Conservation (phyloP, 495 filamentous ascomycete species). For the Oleoguttula mirabilis region DNA sequence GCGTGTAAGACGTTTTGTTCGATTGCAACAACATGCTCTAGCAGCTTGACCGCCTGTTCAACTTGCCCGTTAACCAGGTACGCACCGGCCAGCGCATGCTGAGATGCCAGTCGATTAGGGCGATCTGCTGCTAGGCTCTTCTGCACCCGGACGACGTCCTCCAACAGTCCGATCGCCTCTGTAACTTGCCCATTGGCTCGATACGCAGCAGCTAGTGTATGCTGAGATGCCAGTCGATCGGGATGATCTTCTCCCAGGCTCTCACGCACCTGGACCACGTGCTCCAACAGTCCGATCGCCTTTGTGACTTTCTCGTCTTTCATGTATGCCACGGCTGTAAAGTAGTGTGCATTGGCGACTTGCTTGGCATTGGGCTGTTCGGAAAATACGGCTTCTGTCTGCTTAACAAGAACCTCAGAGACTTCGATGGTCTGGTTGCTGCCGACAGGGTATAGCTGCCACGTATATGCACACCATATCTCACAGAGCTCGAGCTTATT, state of each 20-base stretch:
- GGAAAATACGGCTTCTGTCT: no score
- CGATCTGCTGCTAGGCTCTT: background rate
- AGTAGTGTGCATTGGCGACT: no score
- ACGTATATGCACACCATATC: no score
- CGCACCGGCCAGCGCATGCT: slow-evolving; percentile 21
- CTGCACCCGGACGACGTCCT: slow-evolving; percentile 7
- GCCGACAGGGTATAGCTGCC: no score
- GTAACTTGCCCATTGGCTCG: slow-evolving; percentile 6
- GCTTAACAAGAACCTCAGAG: no score
- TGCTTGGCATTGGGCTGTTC: no score
- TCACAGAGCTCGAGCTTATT: no score
- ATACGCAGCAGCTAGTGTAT: slow-evolving; percentile 23
- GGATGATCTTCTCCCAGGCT: slow-evolving; percentile 9
- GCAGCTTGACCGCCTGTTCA: slow-evolving; percentile 4
- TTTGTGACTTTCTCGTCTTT: background rate
- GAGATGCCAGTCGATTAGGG: slow-evolving; percentile 13
- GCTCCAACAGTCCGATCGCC: background rate
- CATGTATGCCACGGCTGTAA: no score
- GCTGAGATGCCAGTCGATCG: slow-evolving; percentile 11
- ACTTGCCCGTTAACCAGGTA: slow-evolving; percentile 8
- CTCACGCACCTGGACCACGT: background rate
- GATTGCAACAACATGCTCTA: slow-evolving; percentile 6
- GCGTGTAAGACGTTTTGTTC: slow-evolving; percentile 14
- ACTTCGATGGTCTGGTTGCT: no score
- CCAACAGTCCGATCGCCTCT: slow-evolving; percentile 13